Conservation (phyloP, 2,329 filamentous ascomycete species). For the Hymenoscyphus repandus region DNA sequence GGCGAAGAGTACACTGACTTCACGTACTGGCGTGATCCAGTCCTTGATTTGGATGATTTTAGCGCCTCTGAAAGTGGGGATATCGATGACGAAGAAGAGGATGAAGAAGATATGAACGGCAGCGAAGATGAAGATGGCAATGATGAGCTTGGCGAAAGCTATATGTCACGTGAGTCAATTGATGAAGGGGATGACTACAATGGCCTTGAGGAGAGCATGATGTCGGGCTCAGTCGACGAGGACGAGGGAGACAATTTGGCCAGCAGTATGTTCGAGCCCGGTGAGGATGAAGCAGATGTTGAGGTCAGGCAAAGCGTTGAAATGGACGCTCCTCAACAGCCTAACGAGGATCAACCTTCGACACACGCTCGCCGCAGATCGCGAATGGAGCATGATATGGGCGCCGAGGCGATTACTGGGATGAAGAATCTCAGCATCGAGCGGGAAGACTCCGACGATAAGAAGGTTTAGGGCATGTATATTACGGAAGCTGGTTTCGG, state of each 20-base stretch:
- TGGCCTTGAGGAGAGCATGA: conserved; percentile 23
- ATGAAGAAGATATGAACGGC: conserved; percentile 43
- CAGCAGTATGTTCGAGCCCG: conserved; percentile 28
- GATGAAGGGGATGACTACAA: conserved; percentile 40
- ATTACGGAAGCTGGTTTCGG: neutral
- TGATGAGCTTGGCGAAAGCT: conserved; percentile 50
- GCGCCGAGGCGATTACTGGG: conserved; percentile 56
- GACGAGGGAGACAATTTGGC: conserved; percentile 20
- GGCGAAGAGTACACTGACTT: conserved; percentile 97
- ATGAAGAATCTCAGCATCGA: conserved; percentile 48
- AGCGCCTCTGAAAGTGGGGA: conserved; percentile 71
- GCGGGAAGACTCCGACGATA: conserved; percentile 27
- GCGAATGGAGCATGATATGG: conserved; percentile 39
- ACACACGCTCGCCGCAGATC: conserved; percentile 7
- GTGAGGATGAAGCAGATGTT: conserved; percentile 31
- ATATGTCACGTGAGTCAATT: conserved; percentile 46
- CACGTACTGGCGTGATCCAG: conserved; percentile 86
- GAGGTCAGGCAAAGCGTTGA: conserved; percentile 9
- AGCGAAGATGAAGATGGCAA: conserved; percentile 44
- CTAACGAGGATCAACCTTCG: neutral
- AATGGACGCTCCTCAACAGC: conserved; percentile 5
- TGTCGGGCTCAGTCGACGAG: conserved; percentile 24
- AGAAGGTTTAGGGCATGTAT: conserved; percentile 13
- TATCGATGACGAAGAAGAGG: conserved; percentile 49
- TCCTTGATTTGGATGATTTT: conserved; percentile 82